Conservation (phyloP, 352 stramenopile genomes). For the Peronospora belbahrii region DNA sequence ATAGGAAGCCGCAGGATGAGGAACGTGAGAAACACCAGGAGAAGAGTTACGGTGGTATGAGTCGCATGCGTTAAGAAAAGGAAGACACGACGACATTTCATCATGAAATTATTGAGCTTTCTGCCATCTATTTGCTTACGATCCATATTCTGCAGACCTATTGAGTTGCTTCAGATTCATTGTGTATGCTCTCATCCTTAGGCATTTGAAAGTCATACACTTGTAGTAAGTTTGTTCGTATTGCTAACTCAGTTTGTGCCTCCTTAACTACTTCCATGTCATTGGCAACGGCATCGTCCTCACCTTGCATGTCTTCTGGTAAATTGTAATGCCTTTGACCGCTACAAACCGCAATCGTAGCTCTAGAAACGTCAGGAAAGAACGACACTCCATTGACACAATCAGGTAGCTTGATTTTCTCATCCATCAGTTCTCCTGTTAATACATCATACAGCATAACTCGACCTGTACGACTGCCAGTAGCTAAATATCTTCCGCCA, state of each 20-base stretch:
- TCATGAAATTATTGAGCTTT: background rate
- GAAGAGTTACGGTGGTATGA: constrained; percentile 52
- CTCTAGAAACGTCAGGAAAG: constrained; percentile 44
- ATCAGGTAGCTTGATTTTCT: constrained; percentile 38
- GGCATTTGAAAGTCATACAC: constrained; percentile 37
- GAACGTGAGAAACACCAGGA: constrained; percentile 15
- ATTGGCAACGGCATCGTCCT: constrained; percentile 18
- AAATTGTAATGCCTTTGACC: constrained; percentile 65
- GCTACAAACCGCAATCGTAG: constrained; percentile 45
- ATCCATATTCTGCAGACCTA: no score
- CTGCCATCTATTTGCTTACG: background rate
- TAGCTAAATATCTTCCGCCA: constrained; percentile 47
- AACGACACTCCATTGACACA: constrained; percentile 73
- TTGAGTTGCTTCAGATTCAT: background rate
- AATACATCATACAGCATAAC: constrained; percentile 54
- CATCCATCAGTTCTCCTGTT: constrained; percentile 42
- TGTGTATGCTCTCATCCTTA: background rate
- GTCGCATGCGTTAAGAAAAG: constrained; percentile 36
- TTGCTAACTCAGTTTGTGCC: background rate
- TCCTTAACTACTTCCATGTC: background rate
- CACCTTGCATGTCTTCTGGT: constrained; percentile 44
- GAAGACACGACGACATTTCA: background rate
- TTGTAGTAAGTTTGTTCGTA: constrained; percentile 33
- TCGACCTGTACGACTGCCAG: constrained; percentile 44
- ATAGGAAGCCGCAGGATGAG: constrained; percentile 7